Evolutionary conservation across 306 rosid species (phyloP), one percentile per base, ranked within the genome.

Genomic region (Psophocarpus tetragonolobus): DNA sequence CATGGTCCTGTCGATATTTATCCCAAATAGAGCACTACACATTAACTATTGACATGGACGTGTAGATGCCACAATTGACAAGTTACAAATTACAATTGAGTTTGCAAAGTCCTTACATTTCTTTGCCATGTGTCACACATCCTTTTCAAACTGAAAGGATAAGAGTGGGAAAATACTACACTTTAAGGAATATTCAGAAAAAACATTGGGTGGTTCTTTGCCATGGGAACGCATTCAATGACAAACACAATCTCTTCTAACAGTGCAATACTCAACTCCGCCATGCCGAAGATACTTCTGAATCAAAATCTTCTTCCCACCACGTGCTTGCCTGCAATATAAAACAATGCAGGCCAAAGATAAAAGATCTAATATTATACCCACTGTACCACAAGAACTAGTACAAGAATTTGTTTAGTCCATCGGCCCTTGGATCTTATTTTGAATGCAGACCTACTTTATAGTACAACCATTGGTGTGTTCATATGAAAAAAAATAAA

Each of bases 231-330:
- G 38, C 74, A 76, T 64, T 76, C 80, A 56, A 71, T 12, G 60
- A 66, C 71, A 60, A 73, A 53, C n/a, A 39, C 27, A 66, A 33
- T 42, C 44, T 73, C 41, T 36, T 26, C 50, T 29, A 58, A 68
- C 9, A 26, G 20, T 4, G 60, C 21, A 29, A 26, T 27, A 51
- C 54, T 94, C 90, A 94, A 79, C 75, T 89, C 51, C 97, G 92
- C 98, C 98, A 94, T 36, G 89, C 98, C 29, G 97, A 90, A 75
- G 95, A 92, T 71, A 2, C 81, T 89, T 94, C 98, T 29, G 81
- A 75, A 36, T 92, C 97, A 70, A 73, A 85, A 77, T 89, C 97
- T 82, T 95, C 98, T 83, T 92, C 98, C 98, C 98, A 95, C 98
- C 97, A 95, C 21, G 97, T 95, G 66, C 90, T 80, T 47, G 89